These are phyloP conservation scores for Pittosporum tobira DNA, from an alignment of 129 eudicot species.

Conservation along the genomic window DNA sequence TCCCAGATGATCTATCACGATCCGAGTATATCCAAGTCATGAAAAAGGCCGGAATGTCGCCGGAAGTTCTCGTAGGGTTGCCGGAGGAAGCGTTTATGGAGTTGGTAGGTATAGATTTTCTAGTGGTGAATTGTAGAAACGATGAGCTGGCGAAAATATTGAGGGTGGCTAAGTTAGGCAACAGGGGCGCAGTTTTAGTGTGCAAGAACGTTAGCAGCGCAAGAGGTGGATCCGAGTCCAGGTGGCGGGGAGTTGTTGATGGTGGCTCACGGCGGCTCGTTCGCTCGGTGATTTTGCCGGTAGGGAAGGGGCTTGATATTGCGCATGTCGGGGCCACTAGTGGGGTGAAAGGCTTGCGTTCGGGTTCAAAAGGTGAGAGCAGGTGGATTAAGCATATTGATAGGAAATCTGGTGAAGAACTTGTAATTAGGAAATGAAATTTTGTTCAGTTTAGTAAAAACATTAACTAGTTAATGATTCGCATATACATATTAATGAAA, in stretches of 20 bases:
- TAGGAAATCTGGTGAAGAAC: conserved; percentile 35
- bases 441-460: not conserved
- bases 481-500: too few species aligned
- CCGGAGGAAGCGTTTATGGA: conserved; percentile 46
- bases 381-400: conserved; percentile 39
- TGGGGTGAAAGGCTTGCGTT: conserved; percentile 20
- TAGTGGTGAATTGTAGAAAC: conserved; percentile 45
- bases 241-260: conserved; percentile 46
- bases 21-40: conserved; percentile 36
- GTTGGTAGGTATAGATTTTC: conserved; percentile 48
- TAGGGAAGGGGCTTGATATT: conserved; percentile 74
- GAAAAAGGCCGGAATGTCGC: conserved; percentile 31
- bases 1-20: conserved; percentile 47
- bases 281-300: conserved; percentile 65
- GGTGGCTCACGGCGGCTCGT: conserved; percentile 56
- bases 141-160: conserved; percentile 36
- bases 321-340: conserved; percentile 69
- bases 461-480: too few species aligned
- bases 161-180: conserved; percentile 56
- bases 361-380: conserved; percentile 16
- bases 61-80: conserved; percentile 49
- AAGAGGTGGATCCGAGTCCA: conserved; percentile 25
- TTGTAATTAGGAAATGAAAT: conserved; percentile 29
- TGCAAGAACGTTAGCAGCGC: conserved; percentile 58
- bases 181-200: conserved; percentile 75